Base-by-base conservation (phyloP, 805 yeast species). In the Wickerhamiella cacticola region DNA sequence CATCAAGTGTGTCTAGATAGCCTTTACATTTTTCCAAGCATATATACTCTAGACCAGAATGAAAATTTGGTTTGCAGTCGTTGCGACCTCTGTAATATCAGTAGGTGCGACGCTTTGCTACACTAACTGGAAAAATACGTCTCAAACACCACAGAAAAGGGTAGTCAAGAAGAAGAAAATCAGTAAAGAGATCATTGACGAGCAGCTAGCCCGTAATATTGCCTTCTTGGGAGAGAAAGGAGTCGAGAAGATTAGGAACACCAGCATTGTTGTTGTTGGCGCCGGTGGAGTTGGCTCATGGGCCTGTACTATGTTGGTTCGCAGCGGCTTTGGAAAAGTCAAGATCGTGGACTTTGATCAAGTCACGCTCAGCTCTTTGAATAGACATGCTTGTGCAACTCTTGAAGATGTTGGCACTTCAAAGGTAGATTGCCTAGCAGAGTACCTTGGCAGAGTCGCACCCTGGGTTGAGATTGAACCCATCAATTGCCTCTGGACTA, bases 281-380 rank as follows among this genome's bases (percentile, higher is more conserved):
- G 92, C 89, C 15, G 99, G 99, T 50, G 99, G 99, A 50, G 99
- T 92, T 35, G 99, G 99, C 2, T 88, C 96, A 0, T 88, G 96
- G 89, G 95, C 81, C 21, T 80, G 82, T 10, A 81, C 94, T 9
- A 85, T 94, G 82, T 71, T 92, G 49, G 82, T 83, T 1, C 78
- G 99, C 58, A 83, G 95, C 15, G 99, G 99, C 13, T 80, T 88
- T 34, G 80, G 82, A 18, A 74, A 76, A 50, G 63, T 92, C 46
- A 74, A 87, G 55, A 72, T 92, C 49, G 78, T 92, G 47, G 99
- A 92, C 65, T 92, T 92, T 61, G 99, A 92, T 64, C 99, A 92
- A 67, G 96, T 92, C 23, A 79, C 96, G 1, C 69, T 92, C 50
- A 82, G 95, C 44, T 85, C 96, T 7, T 70, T 92, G 52, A 92